These are phyloP conservation scores for Zanthoxylum bungeanum DNA, from an alignment of 345 rosid genomes.

Conservation along the genomic window DNA sequence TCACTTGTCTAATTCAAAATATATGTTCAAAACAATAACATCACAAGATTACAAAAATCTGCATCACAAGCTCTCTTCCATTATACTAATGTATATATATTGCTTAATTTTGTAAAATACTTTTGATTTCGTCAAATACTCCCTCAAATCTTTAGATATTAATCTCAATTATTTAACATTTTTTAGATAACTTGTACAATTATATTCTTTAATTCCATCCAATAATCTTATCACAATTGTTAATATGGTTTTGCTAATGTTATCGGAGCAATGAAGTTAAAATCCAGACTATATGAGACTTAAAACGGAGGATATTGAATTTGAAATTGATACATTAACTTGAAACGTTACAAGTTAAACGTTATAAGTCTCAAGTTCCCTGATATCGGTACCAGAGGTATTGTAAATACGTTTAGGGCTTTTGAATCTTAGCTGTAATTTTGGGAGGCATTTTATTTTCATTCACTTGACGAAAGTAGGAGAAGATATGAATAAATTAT, in stretches of 20 bases:
- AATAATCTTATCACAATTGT: background rate
- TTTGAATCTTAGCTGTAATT: background rate
- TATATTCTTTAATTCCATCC: background rate
- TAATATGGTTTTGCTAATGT: too few relatives aligned
- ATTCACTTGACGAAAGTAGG: background rate
- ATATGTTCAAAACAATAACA: background rate
- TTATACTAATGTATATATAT: background rate
- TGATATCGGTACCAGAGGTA: too few relatives aligned
- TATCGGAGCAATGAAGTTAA: too few relatives aligned
- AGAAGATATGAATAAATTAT: background rate
- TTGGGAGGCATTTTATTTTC: background rate
- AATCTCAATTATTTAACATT: background rate
- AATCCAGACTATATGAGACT: too few relatives aligned
- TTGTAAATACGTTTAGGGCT: too few relatives aligned
- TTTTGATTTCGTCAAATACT: background rate
- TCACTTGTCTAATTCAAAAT: slow-evolving; percentile 27
- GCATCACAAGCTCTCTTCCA: background rate
- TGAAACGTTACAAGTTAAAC: too few relatives aligned
- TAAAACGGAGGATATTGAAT: too few relatives aligned
- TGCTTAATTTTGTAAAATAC: too few relatives aligned
- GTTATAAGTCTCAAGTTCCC: too few relatives aligned
- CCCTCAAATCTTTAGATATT: background rate
- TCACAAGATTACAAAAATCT: background rate
- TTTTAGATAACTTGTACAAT: too few relatives aligned
- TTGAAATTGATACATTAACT: too few relatives aligned